Base-by-base conservation (phyloP, 2,329 filamentous ascomycete genomes). In the Lachnellula subtilissima region DNA sequence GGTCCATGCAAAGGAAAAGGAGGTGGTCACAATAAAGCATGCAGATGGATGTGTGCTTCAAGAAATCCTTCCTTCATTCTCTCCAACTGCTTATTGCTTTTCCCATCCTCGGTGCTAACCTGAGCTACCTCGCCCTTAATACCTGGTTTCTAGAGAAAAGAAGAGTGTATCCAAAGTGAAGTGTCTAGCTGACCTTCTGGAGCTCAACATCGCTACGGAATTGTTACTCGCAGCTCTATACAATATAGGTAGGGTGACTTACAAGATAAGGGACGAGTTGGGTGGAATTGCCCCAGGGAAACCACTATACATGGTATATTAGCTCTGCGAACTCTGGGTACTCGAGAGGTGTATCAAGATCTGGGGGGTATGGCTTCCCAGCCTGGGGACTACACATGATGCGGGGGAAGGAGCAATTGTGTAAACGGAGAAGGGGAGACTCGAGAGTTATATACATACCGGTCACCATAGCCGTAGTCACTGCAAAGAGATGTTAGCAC, bases 251-350 rank as follows among this genome's bases (percentile, higher is more conserved):
- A 43, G 19, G 35, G 46, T 5, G 49, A 83, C 89, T 80, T 81
- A 94, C 90, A 95, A 95, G 76, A 95, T 81, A 60, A 96, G 80
- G 63, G 80, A 84, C n/a, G 89, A 76, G 66, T 87, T 83, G 40
- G 85, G 74, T 59, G 91, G 91, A 61, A 96, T 95, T 67, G 86
- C 78, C 55, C 84, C 86, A 36, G 87, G 84, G 77, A 92, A 94
- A 54, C 90, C 91, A 65, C 88, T 91, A 62, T 58, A 60, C 54
- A 58, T 54, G 54, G 28, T 54, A 19, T 28, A 14, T 47, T 47
- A 47, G 45, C 23, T 47, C 19, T 45, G 42, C 42, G 37, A 40
- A 14, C 37, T 15, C 37, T 40, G 14, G 14, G 37, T 45, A 17
- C 42, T 45, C 19, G 12, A 11, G n/a, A 25, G 5, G 50, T 50